Conservation (phyloP, 2,329 filamentous ascomycete species). For the Colletotrichum acutatum region DNA sequence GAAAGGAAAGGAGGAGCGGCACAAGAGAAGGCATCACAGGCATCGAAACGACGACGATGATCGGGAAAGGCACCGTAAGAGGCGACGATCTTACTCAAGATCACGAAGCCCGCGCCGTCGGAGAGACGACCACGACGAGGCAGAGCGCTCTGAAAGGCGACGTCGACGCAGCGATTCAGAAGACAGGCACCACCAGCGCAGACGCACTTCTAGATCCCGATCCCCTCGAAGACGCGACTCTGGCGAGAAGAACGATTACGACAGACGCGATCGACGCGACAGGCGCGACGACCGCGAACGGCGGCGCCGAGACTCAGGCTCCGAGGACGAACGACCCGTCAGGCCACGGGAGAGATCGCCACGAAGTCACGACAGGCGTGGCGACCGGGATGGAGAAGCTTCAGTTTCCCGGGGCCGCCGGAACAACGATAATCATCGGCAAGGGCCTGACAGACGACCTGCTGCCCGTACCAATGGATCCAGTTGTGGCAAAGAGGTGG, state of each 20-base stretch:
- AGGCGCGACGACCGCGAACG: conserved; percentile 45
- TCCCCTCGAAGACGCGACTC: conserved; percentile 33
- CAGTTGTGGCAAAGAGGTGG: conserved; percentile 36
- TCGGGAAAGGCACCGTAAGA: conserved; percentile 51
- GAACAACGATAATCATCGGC: conserved; percentile 34
- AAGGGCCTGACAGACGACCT: conserved; percentile 38
- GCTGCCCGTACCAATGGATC: conserved; percentile 33
- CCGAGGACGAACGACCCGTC: conserved; percentile 44
- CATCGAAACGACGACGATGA: conserved; percentile 56
- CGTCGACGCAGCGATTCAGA: conserved; percentile 32
- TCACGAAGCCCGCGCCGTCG: conserved; percentile 54
- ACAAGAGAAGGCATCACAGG: conserved; percentile 52
- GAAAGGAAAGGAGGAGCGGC: conserved; percentile 55
- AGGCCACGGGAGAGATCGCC: conserved; percentile 40
- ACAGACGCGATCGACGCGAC: conserved; percentile 19
- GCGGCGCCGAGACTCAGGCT: conserved; percentile 41
- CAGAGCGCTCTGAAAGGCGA: conserved; percentile 39
- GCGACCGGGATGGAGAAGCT: conserved; percentile 38
- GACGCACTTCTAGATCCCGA: conserved; percentile 20
- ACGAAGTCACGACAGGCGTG: conserved; percentile 34
- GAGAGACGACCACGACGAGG: conserved; percentile 44
- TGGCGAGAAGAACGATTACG: conserved; percentile 10
- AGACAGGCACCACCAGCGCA: conserved; percentile 32
- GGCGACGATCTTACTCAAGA: conserved; percentile 56
- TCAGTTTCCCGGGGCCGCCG: conserved; percentile 34